Evolutionary conservation across 1,284 basidiomycete species (phyloP).

Genomic region (Neonothopanus nambi): DNA sequence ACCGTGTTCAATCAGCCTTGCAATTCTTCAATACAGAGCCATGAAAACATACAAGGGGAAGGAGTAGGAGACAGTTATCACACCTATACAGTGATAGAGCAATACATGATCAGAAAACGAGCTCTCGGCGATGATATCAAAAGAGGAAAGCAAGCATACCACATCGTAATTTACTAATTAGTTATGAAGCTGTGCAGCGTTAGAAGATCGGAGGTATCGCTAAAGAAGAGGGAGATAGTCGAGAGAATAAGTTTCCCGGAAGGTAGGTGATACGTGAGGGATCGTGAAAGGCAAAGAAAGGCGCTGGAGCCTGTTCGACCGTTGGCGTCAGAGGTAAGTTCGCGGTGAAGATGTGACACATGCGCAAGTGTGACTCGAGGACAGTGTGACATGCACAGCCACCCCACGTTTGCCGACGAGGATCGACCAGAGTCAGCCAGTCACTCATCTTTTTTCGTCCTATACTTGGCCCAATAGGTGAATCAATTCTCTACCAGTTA

Average conservation of each 20-base stretch:
- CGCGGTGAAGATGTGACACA: neutral
- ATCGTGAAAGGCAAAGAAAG: neutral
- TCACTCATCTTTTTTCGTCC: no score
- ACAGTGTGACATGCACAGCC: neutral
- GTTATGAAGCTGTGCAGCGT: neutral
- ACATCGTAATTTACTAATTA: slow-evolving; percentile 7
- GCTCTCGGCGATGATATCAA: neutral
- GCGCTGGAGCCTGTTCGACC: neutral
- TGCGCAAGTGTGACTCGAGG: no score
- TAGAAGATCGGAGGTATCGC: slow-evolving; percentile 13
- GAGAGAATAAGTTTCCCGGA: neutral
- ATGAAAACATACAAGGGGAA: slow-evolving; percentile 58
- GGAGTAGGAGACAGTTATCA: slow-evolving; percentile 39
- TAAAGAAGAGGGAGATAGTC: neutral
- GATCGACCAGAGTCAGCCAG: no score
- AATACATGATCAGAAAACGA: slow-evolving; percentile 3
- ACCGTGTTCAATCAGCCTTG: slow-evolving; percentile 28
- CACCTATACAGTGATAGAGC: slow-evolving; percentile 3
- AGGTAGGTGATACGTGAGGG: slow-evolving; percentile 1
- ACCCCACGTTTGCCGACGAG: no score
- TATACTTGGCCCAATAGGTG: no score
- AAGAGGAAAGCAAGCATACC: slow-evolving; percentile 4
- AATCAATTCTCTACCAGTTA: no score
- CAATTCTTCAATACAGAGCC: slow-evolving; percentile 2
- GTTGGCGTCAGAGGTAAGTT: slow-evolving; percentile 2